Percentiles rank a stretch among this genome's conserved stretches.
Conservation (phyloP, 768 basidiomycete genomes). For the Suillus subluteus region DNA sequence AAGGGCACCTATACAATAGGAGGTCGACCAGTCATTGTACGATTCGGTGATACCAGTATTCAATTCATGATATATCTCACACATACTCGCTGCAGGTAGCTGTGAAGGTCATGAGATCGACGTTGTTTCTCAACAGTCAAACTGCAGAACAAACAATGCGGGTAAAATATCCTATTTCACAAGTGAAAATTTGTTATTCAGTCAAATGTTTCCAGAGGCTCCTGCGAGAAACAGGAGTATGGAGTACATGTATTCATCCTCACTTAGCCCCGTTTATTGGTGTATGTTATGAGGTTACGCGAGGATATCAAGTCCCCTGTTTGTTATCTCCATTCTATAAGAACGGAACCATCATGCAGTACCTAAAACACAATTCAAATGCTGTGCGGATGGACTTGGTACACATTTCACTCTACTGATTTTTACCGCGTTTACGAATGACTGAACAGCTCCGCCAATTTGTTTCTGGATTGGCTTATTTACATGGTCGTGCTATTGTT, state of each 20-base stretch:
- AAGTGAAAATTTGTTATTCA: neutral
- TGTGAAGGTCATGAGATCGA: neutral
- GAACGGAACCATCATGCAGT: conserved; percentile 57
- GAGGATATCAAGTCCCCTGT: conserved; percentile 23
- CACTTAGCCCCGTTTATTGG: conserved; percentile 33
- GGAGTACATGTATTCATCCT: conserved; percentile 25
- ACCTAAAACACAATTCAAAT: conserved; percentile 43
- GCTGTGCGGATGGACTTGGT: conserved; percentile 53
- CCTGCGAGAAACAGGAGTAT: conserved; percentile 31
- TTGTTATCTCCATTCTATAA: conserved; percentile 68
- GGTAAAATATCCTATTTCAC: neutral
- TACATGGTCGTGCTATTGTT: conserved; percentile 58
- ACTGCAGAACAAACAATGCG: conserved; percentile 1
- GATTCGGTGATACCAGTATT: neutral
- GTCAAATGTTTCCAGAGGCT: conserved; percentile 23
- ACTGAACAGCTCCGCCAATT: conserved; percentile 51
- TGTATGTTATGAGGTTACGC: conserved; percentile 22
- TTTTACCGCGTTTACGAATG: neutral
- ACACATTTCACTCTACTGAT: conserved; percentile 17
- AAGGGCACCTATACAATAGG: neutral
- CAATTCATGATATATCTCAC: neutral
- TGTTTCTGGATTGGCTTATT: conserved; percentile 58
- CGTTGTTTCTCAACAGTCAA: neutral
- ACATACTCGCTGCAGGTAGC: neutral
- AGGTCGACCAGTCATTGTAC: neutral